Base-by-base conservation (phyloP, 164 flowering plant genomes). In the Houttuynia cordata region DNA sequence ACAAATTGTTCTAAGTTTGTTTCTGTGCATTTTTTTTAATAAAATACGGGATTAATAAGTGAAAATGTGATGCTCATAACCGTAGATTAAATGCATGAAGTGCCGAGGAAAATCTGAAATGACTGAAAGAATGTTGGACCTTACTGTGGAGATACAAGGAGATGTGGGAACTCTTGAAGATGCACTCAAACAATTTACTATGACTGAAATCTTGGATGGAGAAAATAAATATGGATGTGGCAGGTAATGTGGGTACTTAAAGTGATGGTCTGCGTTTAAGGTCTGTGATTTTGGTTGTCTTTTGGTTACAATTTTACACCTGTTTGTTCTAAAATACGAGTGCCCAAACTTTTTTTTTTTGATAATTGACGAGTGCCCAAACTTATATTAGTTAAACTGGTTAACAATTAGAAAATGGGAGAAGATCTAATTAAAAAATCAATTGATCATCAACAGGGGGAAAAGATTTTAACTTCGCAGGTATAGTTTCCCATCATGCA, bases 101-200 rank as follows among this genome's bases (percentile, higher is more conserved):
- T 93, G 98, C 71, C 82, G 71, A 24, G 78, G 77, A 17, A 86
- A 80, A 68, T 83, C 96, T 62, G 97, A 84, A 66, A 71, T 77
- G 59, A 80, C 76, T 58, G 98, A 93, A 62, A 79, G 85, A 61
- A 86, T 90, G 78, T 83, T 93, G 97, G 97, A 93, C 78, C 88
- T 93, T 50, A 81, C 97, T 30, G 89, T 93, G 58, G 96, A 87
- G 76, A 89, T 93, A 66, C 84, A 76, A 22, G 98, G 98, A 57
- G 82, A 84, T 51, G 80, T 93, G 62, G 81, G 78, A 53, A 83
- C 82, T 52, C 72, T 93, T 55, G 97, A 93, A 70, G 94, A 86
- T 59, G 98, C 98, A 30, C 80, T 93, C 54, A 58, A 61, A 57
- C 71, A 75, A 63, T 93, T 86, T 66, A 87, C 98, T 3, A 63